Evolutionary conservation across 192 early-diverging fungal species (phyloP).

Genomic region (Umbelopsis sp.): DNA sequence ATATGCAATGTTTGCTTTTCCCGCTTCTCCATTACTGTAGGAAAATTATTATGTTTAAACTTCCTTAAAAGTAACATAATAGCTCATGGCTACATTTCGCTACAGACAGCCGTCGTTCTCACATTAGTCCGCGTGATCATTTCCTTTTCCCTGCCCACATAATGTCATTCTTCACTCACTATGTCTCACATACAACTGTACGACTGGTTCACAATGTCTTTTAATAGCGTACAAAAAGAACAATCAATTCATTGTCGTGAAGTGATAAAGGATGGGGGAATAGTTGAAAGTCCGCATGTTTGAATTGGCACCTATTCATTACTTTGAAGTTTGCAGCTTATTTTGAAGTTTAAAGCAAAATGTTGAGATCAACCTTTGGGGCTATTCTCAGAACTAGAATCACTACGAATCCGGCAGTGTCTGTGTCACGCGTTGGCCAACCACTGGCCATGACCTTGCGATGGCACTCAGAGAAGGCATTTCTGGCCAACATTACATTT

Average conservation of each 20-base stretch:
- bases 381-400: background rate
- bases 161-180: no score
- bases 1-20: no score
- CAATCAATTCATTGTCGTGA: background rate
- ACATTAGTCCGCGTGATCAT: no score
- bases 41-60: no score
- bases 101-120: no score
- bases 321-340: background rate
- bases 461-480: background rate
- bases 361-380: background rate
- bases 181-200: background rate
- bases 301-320: background rate
- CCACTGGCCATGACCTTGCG: background rate
- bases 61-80: no score
- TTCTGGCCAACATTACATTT: background rate
- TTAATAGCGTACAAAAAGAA: background rate
- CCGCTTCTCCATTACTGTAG: no score
- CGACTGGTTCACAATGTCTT: background rate
- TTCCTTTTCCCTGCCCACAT: no score
- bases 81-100: no score
- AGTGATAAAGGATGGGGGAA: no score
- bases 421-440: background rate
- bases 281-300: background rate
- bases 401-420: background rate
- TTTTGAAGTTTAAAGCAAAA: background rate